Evolutionary conservation across 2,329 filamentous ascomycete genomes (phyloP).

Genomic region (Neofusicoccum ribis): DNA sequence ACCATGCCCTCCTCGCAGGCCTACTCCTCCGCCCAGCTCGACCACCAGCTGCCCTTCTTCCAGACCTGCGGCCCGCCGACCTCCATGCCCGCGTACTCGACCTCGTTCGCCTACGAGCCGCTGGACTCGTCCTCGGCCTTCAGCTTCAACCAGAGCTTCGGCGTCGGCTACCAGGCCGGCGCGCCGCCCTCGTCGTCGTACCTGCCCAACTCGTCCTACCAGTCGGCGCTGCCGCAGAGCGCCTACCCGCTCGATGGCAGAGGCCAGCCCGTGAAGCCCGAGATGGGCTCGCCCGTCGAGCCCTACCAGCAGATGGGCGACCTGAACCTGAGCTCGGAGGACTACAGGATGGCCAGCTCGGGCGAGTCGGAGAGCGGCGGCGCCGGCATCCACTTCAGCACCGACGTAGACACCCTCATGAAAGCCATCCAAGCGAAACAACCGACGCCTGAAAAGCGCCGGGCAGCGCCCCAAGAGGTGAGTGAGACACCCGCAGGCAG

Average conservation of each 20-base stretch:
- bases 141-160: slow-evolving; percentile 8
- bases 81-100: slow-evolving; percentile 17
- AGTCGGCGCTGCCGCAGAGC: not conserved
- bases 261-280: slow-evolving; percentile 45
- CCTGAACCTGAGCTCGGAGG: slow-evolving; percentile 6
- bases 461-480: slow-evolving; percentile 34
- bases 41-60: slow-evolving; percentile 13
- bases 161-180: slow-evolving; percentile 4
- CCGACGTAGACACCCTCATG: slow-evolving; percentile 85
- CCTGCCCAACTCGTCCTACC: not conserved
- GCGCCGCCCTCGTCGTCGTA: slow-evolving; percentile 1
- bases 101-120: slow-evolving; percentile 18
- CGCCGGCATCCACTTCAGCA: slow-evolving; percentile 66
- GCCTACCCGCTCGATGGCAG: slow-evolving; percentile 22
- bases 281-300: slow-evolving; percentile 44
- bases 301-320: slow-evolving; percentile 42
- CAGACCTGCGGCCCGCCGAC: slow-evolving; percentile 15
- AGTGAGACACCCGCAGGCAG: slow-evolving; percentile 6
- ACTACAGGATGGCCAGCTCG: slow-evolving; percentile 34
- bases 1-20: slow-evolving; percentile 18
- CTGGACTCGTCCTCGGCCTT: slow-evolving; percentile 12
- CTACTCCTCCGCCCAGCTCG: slow-evolving; percentile 8
- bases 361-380: slow-evolving; percentile 39
- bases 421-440: slow-evolving; percentile 76
- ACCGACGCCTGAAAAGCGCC: slow-evolving; percentile 39